Evolutionary conservation across 2,329 filamentous ascomycete species (phyloP), one percentile per base, ranked within the genome.

Genomic region (Chaetomiaceae sp.): DNA sequence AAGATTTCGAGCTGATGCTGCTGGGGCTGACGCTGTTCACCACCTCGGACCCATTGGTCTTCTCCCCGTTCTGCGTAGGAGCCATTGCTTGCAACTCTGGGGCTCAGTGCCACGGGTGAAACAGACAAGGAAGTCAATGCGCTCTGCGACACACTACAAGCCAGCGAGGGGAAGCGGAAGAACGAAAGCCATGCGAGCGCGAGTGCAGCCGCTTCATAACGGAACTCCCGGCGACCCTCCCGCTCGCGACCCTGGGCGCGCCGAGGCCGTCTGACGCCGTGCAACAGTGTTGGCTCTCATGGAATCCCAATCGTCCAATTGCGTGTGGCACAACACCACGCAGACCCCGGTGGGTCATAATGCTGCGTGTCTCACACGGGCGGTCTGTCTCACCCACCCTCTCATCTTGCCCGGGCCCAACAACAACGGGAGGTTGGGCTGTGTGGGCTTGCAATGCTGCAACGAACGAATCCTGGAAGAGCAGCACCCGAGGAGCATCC

Each of bases 41-140:
- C 23, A 20, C 32, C 10, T 51, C 45, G 14, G 47, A 11, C 9
- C 53, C 58, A 10, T 56, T 57, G 25, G 51, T 38, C 46, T 63
- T 61, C 9, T 44, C 51, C 2, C 54, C 58, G 34, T 61, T 59
- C 4, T 55, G 52, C 29, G 52, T 42, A 11, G 29, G 41, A 18
- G 54, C 55, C 58, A 61, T 62, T 38, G 47, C n/a, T 48, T 36
- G 27, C 9, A 33, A 20, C 36, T n/a, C 4, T n/a, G n/a, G n/a
- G n/a, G 27, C 20, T 16, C 34, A 14, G 18, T 3, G n/a, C 16
- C 21, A 23, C 29, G 27, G 27, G 10, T 13, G 21, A 11, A 30
- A 21, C 13, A 47, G 11, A 9, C 18, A 25, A 40, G n/a, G 23
- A 13, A 7, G 13, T 8, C 37, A 14, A 16, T 3, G 25, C 9